These are phyloP conservation scores for Amanita pseudoporphyria DNA, from an alignment of 768 basidiomycete genomes.

Conservation along the genomic window DNA sequence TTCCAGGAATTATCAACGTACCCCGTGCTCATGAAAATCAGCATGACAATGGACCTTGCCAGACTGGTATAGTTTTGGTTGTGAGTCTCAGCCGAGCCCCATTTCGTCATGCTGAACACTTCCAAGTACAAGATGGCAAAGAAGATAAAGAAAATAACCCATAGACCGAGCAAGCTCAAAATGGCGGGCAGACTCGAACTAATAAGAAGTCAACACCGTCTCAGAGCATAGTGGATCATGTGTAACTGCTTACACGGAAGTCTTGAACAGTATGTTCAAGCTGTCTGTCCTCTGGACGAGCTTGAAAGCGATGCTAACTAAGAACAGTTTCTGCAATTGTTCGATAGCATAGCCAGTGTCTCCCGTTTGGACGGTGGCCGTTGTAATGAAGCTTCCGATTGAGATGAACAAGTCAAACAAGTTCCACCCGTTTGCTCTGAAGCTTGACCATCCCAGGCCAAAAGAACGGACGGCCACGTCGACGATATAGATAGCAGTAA, in stretches of 20 bases:
- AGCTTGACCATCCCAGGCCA: conserved; percentile 80
- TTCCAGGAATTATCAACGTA: conserved; percentile 26
- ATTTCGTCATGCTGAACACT: conserved; percentile 87
- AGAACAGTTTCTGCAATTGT: conserved; percentile 82
- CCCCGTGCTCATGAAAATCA: conserved; percentile 92
- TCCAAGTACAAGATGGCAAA: conserved; percentile 85
- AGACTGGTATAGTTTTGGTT: conserved; percentile 75
- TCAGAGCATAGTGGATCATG: conserved; percentile 15
- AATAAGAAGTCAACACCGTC: conserved; percentile 8
- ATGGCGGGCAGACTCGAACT: conserved; percentile 86
- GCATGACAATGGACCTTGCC: conserved; percentile 75
- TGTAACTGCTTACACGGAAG: conserved; percentile 67
- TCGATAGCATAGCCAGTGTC: conserved; percentile 39
- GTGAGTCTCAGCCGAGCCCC: conserved; percentile 58
- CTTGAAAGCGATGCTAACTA: conserved; percentile 91
- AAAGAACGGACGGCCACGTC: conserved; percentile 73
- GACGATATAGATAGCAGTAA: conserved; percentile 63
- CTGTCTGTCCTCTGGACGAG: conserved; percentile 82
- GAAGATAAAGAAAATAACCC: conserved; percentile 87
- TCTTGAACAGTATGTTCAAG: conserved; percentile 95
- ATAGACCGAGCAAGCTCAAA: conserved; percentile 73
- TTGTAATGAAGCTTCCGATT: conserved; percentile 75
- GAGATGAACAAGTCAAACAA: conserved; percentile 80
- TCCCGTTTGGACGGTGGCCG: conserved; percentile 56
- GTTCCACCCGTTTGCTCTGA: conserved; percentile 91